Percentiles rank a stretch among this genome's conserved stretches.
phyloP scores from a whole-genome alignment of 2,329 filamentous ascomycete genomes.

The Stromatinia cepivora region DNA sequence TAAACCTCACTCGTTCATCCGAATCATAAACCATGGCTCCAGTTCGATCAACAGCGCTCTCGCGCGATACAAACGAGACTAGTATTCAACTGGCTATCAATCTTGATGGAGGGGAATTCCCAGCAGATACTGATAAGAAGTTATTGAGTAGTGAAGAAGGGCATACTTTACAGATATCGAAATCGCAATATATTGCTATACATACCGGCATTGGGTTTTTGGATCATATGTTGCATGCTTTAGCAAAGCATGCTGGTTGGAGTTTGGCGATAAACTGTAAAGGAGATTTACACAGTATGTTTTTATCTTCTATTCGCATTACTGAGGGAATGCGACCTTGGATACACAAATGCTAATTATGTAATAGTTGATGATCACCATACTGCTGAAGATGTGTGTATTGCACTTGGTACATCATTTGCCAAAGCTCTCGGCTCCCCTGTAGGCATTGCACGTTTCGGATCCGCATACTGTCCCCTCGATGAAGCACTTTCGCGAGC shows the following conservation, averaged over 20 bases:
- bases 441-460: conserved; percentile 84
- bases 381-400: conserved; percentile 92
- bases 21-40: conserved; percentile 15
- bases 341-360: conserved; percentile 23
- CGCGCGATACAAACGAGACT: conserved; percentile 95
- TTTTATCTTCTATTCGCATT: neutral
- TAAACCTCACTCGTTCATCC: neutral
- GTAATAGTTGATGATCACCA: conserved; percentile 93
- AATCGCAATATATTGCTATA: conserved; percentile 81
- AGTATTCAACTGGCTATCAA: conserved; percentile 79
- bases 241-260: conserved; percentile 96
- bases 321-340: neutral
- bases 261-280: conserved; percentile 78
- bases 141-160: conserved; percentile 54
- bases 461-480: conserved; percentile 86
- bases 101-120: conserved; percentile 67
- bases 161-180: conserved; percentile 83
- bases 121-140: conserved; percentile 60
- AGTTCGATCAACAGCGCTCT: conserved; percentile 71
- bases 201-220: conserved; percentile 96
- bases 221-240: conserved; percentile 97
- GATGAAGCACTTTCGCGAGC: conserved; percentile 93
- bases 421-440: conserved; percentile 74
- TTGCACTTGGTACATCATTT: conserved; percentile 86
- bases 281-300: conserved; percentile 87